Evolutionary conservation across 495 filamentous ascomycete species (phyloP), one percentile per base, ranked within the genome.

Genomic region (Pyrenula massariospora): DNA sequence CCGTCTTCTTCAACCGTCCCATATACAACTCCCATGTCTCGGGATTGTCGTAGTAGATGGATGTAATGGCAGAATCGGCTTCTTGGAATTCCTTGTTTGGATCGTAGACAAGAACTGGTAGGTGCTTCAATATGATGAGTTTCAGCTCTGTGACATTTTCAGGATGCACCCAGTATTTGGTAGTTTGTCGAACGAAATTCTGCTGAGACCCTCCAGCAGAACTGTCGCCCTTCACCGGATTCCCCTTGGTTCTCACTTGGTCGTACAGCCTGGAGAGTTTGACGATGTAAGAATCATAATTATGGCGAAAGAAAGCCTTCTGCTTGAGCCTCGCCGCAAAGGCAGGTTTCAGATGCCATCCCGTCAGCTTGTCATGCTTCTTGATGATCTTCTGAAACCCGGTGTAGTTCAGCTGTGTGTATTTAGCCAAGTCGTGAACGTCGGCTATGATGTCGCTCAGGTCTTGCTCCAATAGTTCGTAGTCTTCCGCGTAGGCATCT

Each of bases 321-420:
- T 89, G 89, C 65, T 93, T 93, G 60, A 99, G 79, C 22, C 91
- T 84, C 5, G 92, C 83, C 11, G 91, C 91, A 67, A 99, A 99
- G 15, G 94, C 88, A 19, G 93, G 94, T 60, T 85, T 92, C 31
- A 99, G 79, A 62, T 91, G 83, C 94, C 94, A 97, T 31, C 81
- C 74, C 0, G 93, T 99, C 80, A 87, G 76, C 88, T 99, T 99
- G 77, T 99, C 93, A 69, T 99, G 93, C 75, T 99, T 99, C 76
- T 99, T 99, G 67, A 99, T 96, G 63, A 99, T 99, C 76, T 99
- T 99, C 76, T 96, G 94, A 65, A 99, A 99, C 0, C 94, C 93
- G 0, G 92, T 96, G 65, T 99, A 99, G 70, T 99, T 99, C 66
- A 99, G 72, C 71, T 96, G 91, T 3, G 93, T 94, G 63, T 96